phyloP scores from a whole-genome alignment of 2,329 filamentous ascomycete species.

The Cryphonectria parasitica region DNA sequence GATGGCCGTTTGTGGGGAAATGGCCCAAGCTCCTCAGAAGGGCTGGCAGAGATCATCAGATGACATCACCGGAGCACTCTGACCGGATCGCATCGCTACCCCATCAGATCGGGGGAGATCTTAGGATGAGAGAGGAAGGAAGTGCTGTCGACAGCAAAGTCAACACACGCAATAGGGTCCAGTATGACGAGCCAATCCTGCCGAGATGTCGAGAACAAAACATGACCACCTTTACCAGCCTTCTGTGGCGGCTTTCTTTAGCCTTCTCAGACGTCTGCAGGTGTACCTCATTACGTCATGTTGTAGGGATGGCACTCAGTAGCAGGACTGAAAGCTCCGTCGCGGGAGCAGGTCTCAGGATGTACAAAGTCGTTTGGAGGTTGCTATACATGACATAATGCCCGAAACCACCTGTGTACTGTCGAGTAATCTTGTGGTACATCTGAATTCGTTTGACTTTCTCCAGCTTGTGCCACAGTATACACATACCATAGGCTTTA shows the following conservation, averaged over 20 bases:
- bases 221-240: neutral
- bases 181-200: neutral
- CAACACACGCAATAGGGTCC: neutral
- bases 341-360: conserved; percentile 3
- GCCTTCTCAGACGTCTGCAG: neutral
- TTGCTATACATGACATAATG: conserved; percentile 4
- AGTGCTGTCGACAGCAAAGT: conserved; percentile 8
- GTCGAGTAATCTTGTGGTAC: neutral
- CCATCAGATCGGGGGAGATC: neutral
- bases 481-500: neutral
- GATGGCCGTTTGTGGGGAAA: conserved; percentile 20
- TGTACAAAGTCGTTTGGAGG: neutral
- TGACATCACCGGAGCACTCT: conserved; percentile 29
- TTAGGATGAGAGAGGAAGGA: neutral
- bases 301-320: neutral
- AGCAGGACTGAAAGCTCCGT: conserved; percentile 16
- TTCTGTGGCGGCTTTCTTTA: neutral
- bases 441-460: neutral
- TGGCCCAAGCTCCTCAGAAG: conserved; percentile 13
- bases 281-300: conserved; percentile 9
- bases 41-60: neutral
- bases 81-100: conserved; percentile 13
- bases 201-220: neutral
- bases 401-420: neutral
- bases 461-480: neutral